Percentiles rank a stretch among this genome's conserved stretches.
These are phyloP conservation scores for Phialocephala subalpina DNA, from an alignment of 2,329 filamentous ascomycete species.

Conservation along the genomic window DNA sequence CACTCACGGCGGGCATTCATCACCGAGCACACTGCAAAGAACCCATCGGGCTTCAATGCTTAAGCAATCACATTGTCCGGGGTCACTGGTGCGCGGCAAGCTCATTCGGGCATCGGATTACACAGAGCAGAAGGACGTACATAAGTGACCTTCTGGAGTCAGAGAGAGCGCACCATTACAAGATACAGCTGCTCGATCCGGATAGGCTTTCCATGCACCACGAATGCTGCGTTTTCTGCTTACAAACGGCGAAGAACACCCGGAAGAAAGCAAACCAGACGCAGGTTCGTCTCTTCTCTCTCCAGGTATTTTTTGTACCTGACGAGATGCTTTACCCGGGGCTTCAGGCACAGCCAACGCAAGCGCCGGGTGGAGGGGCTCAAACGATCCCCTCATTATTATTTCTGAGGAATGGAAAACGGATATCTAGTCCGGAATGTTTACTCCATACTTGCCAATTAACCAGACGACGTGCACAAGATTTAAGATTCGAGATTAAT, in stretches of 20 bases:
- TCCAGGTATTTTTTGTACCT: constrained; percentile 5
- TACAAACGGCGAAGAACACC: neutral
- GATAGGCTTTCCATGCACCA: neutral
- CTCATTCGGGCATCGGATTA: constrained; percentile 17
- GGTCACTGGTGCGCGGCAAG: neutral
- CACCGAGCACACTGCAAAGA: constrained; percentile 10
- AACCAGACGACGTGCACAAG: constrained; percentile 8
- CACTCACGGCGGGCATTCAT: neutral
- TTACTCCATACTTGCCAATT: constrained; percentile 5
- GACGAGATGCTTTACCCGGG: neutral
- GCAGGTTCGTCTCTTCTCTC: constrained; percentile 9
- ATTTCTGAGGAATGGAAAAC: constrained; percentile 5
- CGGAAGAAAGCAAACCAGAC: constrained; percentile 1
- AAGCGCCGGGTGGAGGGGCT: neutral
- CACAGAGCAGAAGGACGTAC: constrained; percentile 12
- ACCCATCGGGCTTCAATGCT: constrained; percentile 10
- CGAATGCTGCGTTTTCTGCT: neutral
- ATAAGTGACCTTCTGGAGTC: constrained; percentile 9
- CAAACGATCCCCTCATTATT: constrained; percentile 3
- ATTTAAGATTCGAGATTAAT: constrained; percentile 7
- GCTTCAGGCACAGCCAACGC: neutral
- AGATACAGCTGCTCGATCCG: constrained; percentile 10
- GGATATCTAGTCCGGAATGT: neutral
- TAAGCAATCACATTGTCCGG: constrained; percentile 4
- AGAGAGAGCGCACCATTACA: neutral